Conservation (phyloP, 129 eudicot species). For the Arctium minus region DNA sequence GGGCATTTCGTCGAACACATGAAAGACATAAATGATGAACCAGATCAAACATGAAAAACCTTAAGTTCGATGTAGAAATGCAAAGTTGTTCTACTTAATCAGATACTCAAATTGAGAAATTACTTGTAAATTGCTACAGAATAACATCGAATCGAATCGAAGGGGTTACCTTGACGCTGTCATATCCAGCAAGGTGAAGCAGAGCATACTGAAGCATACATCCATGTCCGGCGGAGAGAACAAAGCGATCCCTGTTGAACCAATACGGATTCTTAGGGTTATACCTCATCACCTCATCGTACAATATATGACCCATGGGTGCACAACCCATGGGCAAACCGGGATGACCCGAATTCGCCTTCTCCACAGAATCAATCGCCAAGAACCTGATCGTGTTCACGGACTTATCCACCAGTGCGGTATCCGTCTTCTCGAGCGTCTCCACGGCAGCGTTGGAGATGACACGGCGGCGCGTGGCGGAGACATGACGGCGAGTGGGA, state of each 20-base stretch:
- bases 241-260: slow-evolving; percentile 95
- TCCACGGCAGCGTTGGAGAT: slow-evolving; percentile 57
- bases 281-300: slow-evolving; percentile 95
- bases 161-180: slow-evolving; percentile 50
- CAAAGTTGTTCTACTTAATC: not conserved
- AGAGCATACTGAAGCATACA: slow-evolving; percentile 98
- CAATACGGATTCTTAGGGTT: slow-evolving; percentile 96
- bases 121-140: not conserved
- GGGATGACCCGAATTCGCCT: slow-evolving; percentile 98
- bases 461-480: slow-evolving; percentile 32
- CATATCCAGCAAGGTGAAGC: slow-evolving; percentile 94
- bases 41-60: not conserved
- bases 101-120: not conserved
- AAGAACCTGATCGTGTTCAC: slow-evolving; percentile 82
- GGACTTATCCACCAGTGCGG: slow-evolving; percentile 61
- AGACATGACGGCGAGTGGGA: slow-evolving; percentile 21
- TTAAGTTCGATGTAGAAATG: not conserved
- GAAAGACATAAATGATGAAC: not conserved
- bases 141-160: slow-evolving; percentile 4
- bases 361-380: slow-evolving; percentile 95
- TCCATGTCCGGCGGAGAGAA: slow-evolving; percentile 97
- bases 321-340: slow-evolving; percentile 99
- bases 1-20: slow-evolving; percentile 20
- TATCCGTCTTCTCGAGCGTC: slow-evolving; percentile 58
- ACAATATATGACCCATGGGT: slow-evolving; percentile 94